These are phyloP conservation scores for Massariosphaeria phaeospora DNA, from an alignment of 495 filamentous ascomycete species.

Conservation along the genomic window DNA sequence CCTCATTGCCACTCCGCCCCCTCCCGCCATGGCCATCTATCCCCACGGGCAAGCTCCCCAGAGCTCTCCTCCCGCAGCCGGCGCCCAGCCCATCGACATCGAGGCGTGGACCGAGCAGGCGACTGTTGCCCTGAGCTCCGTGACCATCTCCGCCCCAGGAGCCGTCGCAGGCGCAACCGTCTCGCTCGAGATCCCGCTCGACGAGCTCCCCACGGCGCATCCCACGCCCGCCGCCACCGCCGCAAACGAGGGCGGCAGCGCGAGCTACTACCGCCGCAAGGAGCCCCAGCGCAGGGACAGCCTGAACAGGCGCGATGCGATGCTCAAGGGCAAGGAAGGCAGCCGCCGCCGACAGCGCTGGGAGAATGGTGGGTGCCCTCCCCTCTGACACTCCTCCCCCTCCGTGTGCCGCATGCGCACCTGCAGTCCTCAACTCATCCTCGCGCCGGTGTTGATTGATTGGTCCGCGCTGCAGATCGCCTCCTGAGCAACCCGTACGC, in stretches of 20 bases:
- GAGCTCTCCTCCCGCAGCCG: not conserved
- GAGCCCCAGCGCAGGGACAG: slow-evolving; percentile 53
- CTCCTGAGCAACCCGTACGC: slow-evolving; percentile 82
- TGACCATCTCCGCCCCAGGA: slow-evolving; percentile 26
- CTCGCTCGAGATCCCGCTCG: slow-evolving; percentile 43
- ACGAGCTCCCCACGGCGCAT: slow-evolving; percentile 25
- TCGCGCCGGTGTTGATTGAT: no score
- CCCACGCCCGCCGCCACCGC: slow-evolving; percentile 13
- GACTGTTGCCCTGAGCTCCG: slow-evolving; percentile 24
- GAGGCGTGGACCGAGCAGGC: slow-evolving; percentile 38
- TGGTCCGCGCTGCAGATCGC: slow-evolving; percentile 55
- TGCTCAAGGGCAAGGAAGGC: slow-evolving; percentile 92
- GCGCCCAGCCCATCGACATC: slow-evolving; percentile 24
- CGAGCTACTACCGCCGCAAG: slow-evolving; percentile 24
- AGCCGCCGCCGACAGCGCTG: slow-evolving; percentile 78
- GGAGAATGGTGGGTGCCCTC: slow-evolving; percentile 74
- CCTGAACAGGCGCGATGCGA: slow-evolving; percentile 64
- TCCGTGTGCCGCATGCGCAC: not conserved
- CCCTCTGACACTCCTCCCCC: not conserved
- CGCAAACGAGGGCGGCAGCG: slow-evolving; percentile 2
- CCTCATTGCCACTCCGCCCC: not conserved
- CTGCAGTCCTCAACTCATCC: not conserved
- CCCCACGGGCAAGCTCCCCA: slow-evolving; percentile 6
- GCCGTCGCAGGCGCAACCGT: slow-evolving; percentile 33
- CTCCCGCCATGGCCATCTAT: slow-evolving; percentile 27